phyloP scores from a whole-genome alignment of 1,139 yeast species.

The Kodamaea anthophila region DNA sequence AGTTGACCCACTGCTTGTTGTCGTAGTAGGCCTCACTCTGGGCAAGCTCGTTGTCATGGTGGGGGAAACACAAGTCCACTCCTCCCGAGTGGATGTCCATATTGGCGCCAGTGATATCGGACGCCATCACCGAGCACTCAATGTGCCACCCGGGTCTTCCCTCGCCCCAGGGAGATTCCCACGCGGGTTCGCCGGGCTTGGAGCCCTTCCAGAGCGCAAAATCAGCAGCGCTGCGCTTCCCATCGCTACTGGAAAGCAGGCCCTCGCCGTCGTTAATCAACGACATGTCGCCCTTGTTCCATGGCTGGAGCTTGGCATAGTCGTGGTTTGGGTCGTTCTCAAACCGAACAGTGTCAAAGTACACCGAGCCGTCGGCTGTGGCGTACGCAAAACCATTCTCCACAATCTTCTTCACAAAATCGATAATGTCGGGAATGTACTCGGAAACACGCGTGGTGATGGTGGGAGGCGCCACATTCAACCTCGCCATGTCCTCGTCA shows the following conservation, averaged over 20 bases:
- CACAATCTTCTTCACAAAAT: conserved; percentile 69
- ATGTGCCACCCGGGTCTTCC: conserved; percentile 99
- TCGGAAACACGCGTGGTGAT: conserved; percentile 95
- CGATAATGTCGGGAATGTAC: conserved; percentile 86
- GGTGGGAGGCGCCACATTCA: conserved; percentile 80
- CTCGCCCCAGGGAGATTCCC: conserved; percentile 94
- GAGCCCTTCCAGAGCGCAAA: conserved; percentile 97
- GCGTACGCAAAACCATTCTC: conserved; percentile 78
- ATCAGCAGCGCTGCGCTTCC: conserved; percentile 72
- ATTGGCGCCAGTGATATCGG: conserved; percentile 72
- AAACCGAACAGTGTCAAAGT: conserved; percentile 81
- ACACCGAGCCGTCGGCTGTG: conserved; percentile 85
- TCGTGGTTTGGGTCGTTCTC: conserved; percentile 67
- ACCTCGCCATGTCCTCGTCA: conserved; percentile 75
- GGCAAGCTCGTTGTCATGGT: conserved; percentile 96
- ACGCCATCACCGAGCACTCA: conserved; percentile 98
- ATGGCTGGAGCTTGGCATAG: conserved; percentile 95
- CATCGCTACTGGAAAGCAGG: conserved; percentile 50
- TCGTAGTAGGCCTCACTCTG: conserved; percentile 93
- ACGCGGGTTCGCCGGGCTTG: conserved; percentile 94
- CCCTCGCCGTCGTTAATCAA: conserved; percentile 96
- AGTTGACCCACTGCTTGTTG: conserved; percentile 92
- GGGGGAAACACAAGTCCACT: conserved; percentile 97
- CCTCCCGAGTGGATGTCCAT: conserved; percentile 98
- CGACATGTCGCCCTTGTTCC: conserved; percentile 88